phyloP scores from a whole-genome alignment of 1,284 basidiomycete genomes.

The Cryptococcus wingfieldii region DNA sequence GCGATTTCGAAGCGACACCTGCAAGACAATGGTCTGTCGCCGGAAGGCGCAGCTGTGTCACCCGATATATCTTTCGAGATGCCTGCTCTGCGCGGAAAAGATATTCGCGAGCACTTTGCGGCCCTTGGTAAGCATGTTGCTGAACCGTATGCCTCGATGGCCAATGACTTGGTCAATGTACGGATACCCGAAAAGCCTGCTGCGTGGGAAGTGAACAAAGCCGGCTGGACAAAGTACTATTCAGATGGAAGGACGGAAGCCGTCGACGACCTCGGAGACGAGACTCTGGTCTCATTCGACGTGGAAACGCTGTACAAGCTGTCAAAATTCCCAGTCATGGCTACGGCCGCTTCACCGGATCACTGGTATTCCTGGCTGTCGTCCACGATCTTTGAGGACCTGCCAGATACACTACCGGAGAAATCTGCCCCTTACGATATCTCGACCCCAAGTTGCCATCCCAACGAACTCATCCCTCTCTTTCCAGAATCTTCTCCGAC shows the following conservation, averaged over 20 bases:
- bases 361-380: conserved; percentile 97
- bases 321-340: conserved; percentile 80
- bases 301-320: conserved; percentile 87
- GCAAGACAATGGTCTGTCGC: conserved; percentile 69
- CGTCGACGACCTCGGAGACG: conserved; percentile 55
- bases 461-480: conserved; percentile 42
- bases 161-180: conserved; percentile 59
- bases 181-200: conserved; percentile 61
- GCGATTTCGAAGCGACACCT: conserved; percentile 78
- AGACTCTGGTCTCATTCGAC: conserved; percentile 76
- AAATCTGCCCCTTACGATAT: conserved; percentile 30
- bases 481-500: conserved; percentile 17
- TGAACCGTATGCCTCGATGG: conserved; percentile 76
- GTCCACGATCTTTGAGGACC: conserved; percentile 72
- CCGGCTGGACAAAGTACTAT: conserved; percentile 90
- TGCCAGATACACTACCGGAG: conserved; percentile 16
- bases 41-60: conserved; percentile 71
- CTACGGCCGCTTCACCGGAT: conserved; percentile 74
- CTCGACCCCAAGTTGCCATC: conserved; percentile 17
- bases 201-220: conserved; percentile 63
- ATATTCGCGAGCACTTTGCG: conserved; percentile 86
- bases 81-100: conserved; percentile 74
- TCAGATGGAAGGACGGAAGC: conserved; percentile 31
- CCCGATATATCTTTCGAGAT: conserved; percentile 75
- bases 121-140: conserved; percentile 67